Conservation (phyloP, 129 eudicot species). For the Helichrysum umbraculigerum region DNA sequence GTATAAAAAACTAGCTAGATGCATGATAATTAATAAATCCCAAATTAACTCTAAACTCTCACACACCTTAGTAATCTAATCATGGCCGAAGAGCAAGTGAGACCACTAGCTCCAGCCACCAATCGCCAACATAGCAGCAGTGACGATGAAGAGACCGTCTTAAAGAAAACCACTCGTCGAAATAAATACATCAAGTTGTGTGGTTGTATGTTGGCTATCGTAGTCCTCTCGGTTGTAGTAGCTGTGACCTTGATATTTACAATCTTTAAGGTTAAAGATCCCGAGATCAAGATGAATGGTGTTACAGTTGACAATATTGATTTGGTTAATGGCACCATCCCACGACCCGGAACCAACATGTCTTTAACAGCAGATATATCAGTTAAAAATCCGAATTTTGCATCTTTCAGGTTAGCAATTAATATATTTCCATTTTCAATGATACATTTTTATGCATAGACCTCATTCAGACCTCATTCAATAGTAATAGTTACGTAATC, state of each 20-base stretch:
- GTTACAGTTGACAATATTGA: constrained; percentile 37
- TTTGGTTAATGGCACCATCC: constrained; percentile 25
- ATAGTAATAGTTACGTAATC: neutral
- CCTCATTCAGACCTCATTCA: no score
- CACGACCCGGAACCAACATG: constrained; percentile 55
- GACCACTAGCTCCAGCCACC: constrained; percentile 56
- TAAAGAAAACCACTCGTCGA: constrained; percentile 8
- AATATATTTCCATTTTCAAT: neutral
- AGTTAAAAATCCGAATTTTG: constrained; percentile 73
- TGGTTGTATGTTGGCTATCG: constrained; percentile 23
- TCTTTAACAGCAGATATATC: constrained; percentile 64
- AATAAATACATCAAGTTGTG: constrained; percentile 39
- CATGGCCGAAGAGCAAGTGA: constrained; percentile 60
- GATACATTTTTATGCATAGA: neutral
- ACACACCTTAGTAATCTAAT: neutral
- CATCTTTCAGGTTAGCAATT: constrained; percentile 49
- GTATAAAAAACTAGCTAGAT: constrained; percentile 9
- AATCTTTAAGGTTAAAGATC: constrained; percentile 62
- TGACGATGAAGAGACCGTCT: constrained; percentile 24
- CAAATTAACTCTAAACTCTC: neutral
- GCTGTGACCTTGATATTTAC: constrained; percentile 54
- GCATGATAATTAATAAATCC: constrained; percentile 1
- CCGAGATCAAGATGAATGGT: constrained; percentile 48
- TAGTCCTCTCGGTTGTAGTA: constrained; percentile 39
- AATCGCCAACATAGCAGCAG: constrained; percentile 36